Evolutionary conservation across 2,329 filamentous ascomycete species (phyloP), one percentile per base, ranked within the genome.

Genomic region (Talaromyces sp.): DNA sequence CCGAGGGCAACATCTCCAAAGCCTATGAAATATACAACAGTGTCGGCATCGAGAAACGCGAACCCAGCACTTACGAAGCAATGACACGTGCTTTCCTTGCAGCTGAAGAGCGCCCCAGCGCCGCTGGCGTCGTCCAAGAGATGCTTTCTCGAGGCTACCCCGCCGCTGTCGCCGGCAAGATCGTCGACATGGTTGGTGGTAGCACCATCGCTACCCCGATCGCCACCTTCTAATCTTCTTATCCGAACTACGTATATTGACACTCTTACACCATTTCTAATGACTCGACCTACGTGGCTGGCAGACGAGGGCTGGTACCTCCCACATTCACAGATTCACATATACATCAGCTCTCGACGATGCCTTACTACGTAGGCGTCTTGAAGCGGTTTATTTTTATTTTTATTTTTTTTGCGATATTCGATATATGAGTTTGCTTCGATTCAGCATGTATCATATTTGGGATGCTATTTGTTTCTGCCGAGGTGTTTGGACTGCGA

Each of bases 41-140:
- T n/a, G 89, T 99, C 3, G 86, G 89, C 8, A 85, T 87, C 31
- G 86, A 88, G 63, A 93, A 89, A 80, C 89, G 95, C 65, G 95
- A 99, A 82, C 95, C 95, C 3, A 97, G 93, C 82, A 99, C 95
- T 4, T 99, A 99, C 77, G 95, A 99, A 81, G 93, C 94, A 47
- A 99, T 99, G 95, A 97, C 93, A 5, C 87, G 95, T 54, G 95
- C 95, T 0, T 97, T 90, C 79, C 86, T 99, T 63, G 88, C 92
- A 11, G 90, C 90, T 3, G 92, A 96, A 75, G 88, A 96, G 75
- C 89, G 91, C 38, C 85, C 88, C 58, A 84, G 86, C 65, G 95
- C 95, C 45, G 88, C 92, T 80, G 80, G 75, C 11, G 90, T 97
- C 15, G 93, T 97, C 27, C 86, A 90, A 64, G 95, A 99, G 83